These are phyloP conservation scores for Symbiodinium natans DNA, from an alignment of 73 alveolate genomes.

Conservation along the genomic window DNA sequence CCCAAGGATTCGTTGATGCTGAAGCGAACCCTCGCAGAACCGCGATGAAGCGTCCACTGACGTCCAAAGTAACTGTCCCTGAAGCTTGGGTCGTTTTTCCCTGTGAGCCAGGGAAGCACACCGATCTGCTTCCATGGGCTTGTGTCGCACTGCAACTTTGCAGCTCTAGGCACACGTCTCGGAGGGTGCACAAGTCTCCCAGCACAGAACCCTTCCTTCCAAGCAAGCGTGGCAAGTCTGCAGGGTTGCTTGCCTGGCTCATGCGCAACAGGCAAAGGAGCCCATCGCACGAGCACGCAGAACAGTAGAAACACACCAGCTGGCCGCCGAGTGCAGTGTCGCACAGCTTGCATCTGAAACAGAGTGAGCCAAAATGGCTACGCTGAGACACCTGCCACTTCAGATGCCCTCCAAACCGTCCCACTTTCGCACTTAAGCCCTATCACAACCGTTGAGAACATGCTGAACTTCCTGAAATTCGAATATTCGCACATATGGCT, in stretches of 20 bases:
- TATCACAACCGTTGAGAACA: no score
- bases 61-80: background rate
- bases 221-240: background rate
- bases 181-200: background rate
- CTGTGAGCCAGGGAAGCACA: slow-evolving; percentile 3
- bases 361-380: background rate
- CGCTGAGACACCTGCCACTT: no score
- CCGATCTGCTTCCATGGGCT: background rate
- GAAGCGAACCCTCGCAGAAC: background rate
- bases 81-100: background rate
- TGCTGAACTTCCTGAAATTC: no score
- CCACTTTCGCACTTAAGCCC: no score
- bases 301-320: background rate
- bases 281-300: background rate
- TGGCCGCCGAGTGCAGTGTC: background rate
- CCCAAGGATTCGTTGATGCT: background rate
- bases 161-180: background rate
- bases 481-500: no score
- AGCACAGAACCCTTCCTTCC: background rate
- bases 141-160: background rate
- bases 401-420: no score
- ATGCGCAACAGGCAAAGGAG: background rate
- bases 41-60: background rate
- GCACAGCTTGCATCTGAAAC: background rate
- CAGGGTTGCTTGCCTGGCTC: background rate